phyloP scores from a whole-genome alignment of 1,284 basidiomycete genomes.

The Mycosarcoma maydis region DNA sequence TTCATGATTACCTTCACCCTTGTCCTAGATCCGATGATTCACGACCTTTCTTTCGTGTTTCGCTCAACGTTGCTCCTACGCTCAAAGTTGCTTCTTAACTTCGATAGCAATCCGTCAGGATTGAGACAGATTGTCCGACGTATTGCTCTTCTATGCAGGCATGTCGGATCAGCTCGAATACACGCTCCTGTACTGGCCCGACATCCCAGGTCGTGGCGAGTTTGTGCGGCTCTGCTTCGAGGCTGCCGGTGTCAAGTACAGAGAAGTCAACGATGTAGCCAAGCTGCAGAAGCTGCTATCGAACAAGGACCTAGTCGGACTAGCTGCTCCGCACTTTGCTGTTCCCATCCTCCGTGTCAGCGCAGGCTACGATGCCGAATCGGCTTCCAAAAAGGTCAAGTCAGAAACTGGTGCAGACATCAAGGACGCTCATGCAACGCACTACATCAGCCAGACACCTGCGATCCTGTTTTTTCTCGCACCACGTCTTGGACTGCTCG shows the following conservation, averaged over 20 bases:
- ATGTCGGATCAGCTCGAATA: slow-evolving; percentile 34
- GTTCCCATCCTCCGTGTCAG: slow-evolving; percentile 63
- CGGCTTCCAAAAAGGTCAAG: slow-evolving; percentile 2
- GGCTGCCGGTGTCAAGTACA: slow-evolving; percentile 68
- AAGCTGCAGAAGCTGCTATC: slow-evolving; percentile 23
- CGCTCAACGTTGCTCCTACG: too few species aligned
- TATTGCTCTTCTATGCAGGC: background rate
- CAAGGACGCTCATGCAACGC: slow-evolving; percentile 1
- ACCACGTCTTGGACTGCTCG: slow-evolving; percentile 66
- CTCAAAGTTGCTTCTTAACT: too few species aligned
- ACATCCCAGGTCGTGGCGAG: slow-evolving; percentile 70
- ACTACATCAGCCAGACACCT: slow-evolving; percentile 68
- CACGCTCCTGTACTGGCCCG: slow-evolving; percentile 57
- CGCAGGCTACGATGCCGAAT: background rate
- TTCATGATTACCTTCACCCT: too few species aligned
- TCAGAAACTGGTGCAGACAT: background rate
- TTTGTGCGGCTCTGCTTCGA: slow-evolving; percentile 71
- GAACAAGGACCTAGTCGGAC: slow-evolving; percentile 14
- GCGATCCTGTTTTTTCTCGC: slow-evolving; percentile 70
- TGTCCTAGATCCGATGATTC: too few species aligned
- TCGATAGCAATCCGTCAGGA: too few species aligned
- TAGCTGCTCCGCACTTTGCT: slow-evolving; percentile 61
- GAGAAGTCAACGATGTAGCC: slow-evolving; percentile 60
- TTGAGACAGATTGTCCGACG: too few species aligned
- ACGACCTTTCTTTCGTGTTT: too few species aligned